Evolutionary conservation across 1,139 yeast species (phyloP), one percentile per base, ranked within the genome.

Genomic region (Yamadazyma friedrichii): DNA sequence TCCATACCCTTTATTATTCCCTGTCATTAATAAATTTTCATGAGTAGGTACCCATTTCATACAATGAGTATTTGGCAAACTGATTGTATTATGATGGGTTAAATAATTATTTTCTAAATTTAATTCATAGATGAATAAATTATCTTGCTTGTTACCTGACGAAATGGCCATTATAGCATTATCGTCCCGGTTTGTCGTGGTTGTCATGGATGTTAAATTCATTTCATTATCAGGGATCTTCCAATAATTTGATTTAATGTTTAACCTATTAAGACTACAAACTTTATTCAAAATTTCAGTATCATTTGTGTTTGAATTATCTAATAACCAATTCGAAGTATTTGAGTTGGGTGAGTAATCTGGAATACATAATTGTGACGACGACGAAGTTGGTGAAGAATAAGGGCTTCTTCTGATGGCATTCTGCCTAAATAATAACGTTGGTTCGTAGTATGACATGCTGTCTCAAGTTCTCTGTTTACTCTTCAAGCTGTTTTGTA

Each of bases 21-120:
- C 95, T 0, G 91, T 75, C 12, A 84, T 69, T 37, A 87, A 56
- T 42, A 65, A 62, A 33, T 62, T 58, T 13, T 56, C 29, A 55
- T 62, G 40, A 5, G 55, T 47, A 2, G 73, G 73, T 3, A 82
- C 74, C 94, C 94, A 86, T 45, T 77, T 69, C 64, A 85, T 62
- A 0, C 82, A 68, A 50, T 80, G 76, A 31, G 86, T 82, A 44
- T 80, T 78, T 1, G 93, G 88, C 34, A 87, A 67, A 0, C 87
- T 61, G 35, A 87, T 81, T 1, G 94, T 85, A 53, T 83, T 85
- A 51, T 84, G 82, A 62, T 86, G 95, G 15, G 86, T 80, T 42
- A 86, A 65, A 34, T 71, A 67, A 42, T 67, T 67, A 15, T 67
- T 61, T 3, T 56, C 53, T 11, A 65, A 46, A 46, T 74, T 75